These are phyloP conservation scores for Paramyrothecium sp. DNA, from an alignment of 2,329 filamentous ascomycete species.

Conservation along the genomic window DNA sequence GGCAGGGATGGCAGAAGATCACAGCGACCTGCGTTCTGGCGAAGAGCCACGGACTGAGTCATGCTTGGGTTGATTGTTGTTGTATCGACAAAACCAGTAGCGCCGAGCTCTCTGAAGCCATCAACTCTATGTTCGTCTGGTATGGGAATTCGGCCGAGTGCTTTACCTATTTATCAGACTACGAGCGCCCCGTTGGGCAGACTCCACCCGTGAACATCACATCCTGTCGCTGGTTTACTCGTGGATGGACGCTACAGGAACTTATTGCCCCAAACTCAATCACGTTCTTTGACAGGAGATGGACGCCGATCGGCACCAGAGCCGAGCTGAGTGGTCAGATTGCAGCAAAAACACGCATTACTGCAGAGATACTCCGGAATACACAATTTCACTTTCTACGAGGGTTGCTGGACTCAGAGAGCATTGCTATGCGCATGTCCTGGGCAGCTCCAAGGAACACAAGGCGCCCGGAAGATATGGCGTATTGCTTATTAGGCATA, in stretches of 20 bases:
- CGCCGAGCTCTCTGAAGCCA: constrained; percentile 1
- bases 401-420: background rate
- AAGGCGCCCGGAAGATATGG: background rate
- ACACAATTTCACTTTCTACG: background rate
- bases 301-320: background rate
- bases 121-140: constrained; percentile 1
- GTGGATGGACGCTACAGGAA: constrained; percentile 1
- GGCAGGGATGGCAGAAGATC: background rate
- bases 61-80: constrained; percentile 1
- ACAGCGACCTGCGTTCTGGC: background rate
- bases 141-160: background rate
- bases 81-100: background rate
- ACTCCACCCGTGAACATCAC: background rate
- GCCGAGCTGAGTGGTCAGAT: background rate
- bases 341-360: background rate
- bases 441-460: background rate
- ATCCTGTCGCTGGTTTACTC: background rate
- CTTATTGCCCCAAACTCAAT: background rate
- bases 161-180: background rate
- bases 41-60: background rate
- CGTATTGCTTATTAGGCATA: background rate
- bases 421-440: background rate
- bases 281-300: background rate
- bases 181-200: background rate
- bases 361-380: background rate